Base-by-base conservation (phyloP, 2,329 filamentous ascomycete genomes). In the Cercospora sp. region DNA sequence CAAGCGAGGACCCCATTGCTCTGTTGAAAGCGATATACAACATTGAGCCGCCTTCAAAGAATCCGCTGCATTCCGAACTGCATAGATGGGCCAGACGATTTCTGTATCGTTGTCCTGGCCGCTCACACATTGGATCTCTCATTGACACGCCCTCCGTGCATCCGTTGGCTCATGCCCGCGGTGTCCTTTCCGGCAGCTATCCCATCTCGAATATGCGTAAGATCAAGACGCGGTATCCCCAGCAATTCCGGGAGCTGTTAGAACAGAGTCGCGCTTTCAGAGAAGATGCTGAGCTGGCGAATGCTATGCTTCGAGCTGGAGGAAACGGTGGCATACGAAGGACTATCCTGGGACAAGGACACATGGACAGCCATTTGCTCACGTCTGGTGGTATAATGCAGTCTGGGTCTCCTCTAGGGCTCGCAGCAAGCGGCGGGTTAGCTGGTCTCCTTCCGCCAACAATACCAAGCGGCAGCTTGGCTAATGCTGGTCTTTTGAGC, bases 1-100 rank as follows among this genome's bases (percentile, higher is more conserved):
- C 77, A 1, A 67, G 71, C 31, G 79, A 81, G 63, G 76, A 81
- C 59, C 79, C 80, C 10, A 73, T 82, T 28, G 66, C 60, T 6
- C 66, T 78, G 0, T 75, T 82, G n/a, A 66, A 70, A 31, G 76
- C 75, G 26, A 73, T 82, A 23, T 82, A 82, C 68, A 68, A 74
- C 33, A 59, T 69, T 16, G 71, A 69, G 16, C 66, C 67, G 4
- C 42, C 58, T 16, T 48, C 55, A 12, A 33, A 28, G 2, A 64
- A 60, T n/a, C 66, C 72, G 3, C 67, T 75, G 13, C 68, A 71
- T 30, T 69, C 72, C 12, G 74, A 75, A 18, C 66, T 76, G n/a
- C 74, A 75, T 57, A 65, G 65, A 26, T 76, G 74, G 74, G 72
- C 71, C 1, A 64, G 74, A 28, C 60, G 65, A 7, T 76, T 76